A percentile compares a stretch with the other conserved stretches of the same genome.
Evolutionary conservation across 2,329 filamentous ascomycete species (phyloP).

Genomic region (Fusarium solani-melongenae): DNA sequence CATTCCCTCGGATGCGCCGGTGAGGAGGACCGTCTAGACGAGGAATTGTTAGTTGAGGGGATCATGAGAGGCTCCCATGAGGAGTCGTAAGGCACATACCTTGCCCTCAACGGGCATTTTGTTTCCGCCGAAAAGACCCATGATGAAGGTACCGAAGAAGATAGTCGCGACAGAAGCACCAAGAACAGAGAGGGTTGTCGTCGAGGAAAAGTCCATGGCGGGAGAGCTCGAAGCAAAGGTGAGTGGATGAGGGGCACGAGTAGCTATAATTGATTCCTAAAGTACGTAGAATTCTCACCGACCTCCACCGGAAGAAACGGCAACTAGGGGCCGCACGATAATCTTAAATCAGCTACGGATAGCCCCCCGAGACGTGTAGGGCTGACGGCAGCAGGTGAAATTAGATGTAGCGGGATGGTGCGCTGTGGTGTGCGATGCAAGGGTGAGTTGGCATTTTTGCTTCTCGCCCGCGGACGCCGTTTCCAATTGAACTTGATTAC

Average conservation of each 20-base stretch:
- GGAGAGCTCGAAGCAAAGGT: not conserved
- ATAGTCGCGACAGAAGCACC: slow-evolving; percentile 28
- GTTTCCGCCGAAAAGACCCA: slow-evolving; percentile 78
- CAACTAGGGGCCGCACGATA: not conserved
- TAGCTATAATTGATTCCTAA: not conserved
- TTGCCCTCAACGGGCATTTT: slow-evolving; percentile 87
- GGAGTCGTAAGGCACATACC: slow-evolving; percentile 59
- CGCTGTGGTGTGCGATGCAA: not conserved
- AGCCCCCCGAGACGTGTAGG: not conserved
- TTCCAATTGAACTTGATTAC: not conserved
- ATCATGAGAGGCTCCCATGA: slow-evolving; percentile 21
- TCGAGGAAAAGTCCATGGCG: slow-evolving; percentile 35
- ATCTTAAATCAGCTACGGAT: not conserved
- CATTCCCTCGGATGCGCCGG: slow-evolving; percentile 93
- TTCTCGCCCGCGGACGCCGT: not conserved
- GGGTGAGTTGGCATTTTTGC: not conserved
- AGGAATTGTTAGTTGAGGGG: slow-evolving; percentile 9
- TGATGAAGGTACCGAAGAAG: slow-evolving; percentile 53
- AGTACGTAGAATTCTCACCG: slow-evolving; percentile 2
- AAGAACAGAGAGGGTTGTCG: slow-evolving; percentile 14
- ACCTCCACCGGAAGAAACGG: not conserved
- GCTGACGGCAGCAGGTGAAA: not conserved
- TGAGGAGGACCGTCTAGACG: slow-evolving; percentile 83
- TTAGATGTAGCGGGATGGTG: not conserved
- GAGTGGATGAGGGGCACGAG: slow-evolving; percentile 15